These are phyloP conservation scores for Pseudohyphozyma bogoriensis DNA, from an alignment of 768 basidiomycete genomes.

Conservation along the genomic window DNA sequence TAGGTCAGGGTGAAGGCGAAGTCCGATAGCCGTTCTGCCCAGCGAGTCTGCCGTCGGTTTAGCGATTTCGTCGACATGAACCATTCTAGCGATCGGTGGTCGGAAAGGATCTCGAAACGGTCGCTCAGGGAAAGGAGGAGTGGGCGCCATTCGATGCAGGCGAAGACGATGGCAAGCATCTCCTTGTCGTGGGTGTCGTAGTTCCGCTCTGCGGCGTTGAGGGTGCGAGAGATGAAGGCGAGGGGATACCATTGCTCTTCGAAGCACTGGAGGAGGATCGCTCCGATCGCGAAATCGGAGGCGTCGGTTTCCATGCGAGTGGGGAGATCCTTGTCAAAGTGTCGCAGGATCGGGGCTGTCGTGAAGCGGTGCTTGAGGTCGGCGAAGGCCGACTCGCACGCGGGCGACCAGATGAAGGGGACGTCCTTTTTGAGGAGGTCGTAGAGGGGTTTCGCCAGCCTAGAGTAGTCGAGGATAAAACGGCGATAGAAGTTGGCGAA, in stretches of 20 bases:
- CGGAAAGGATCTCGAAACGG: constrained; percentile 34
- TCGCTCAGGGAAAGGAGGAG: constrained; percentile 36
- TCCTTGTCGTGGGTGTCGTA: constrained; percentile 50
- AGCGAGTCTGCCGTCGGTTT: constrained; percentile 43
- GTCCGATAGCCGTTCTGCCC: constrained; percentile 35
- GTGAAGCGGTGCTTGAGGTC: neutral
- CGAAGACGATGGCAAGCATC: constrained; percentile 44
- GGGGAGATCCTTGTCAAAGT: neutral
- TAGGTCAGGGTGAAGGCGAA: constrained; percentile 39
- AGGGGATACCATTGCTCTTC: constrained; percentile 33
- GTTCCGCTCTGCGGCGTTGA: constrained; percentile 41
- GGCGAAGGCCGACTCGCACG: neutral
- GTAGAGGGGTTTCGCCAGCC: constrained; percentile 34
- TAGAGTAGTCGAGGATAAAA: constrained; percentile 41
- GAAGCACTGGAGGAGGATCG: constrained; percentile 1
- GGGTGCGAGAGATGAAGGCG: constrained; percentile 36
- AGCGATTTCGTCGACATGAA: constrained; percentile 42
- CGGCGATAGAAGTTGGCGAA: constrained; percentile 45
- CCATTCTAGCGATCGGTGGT: constrained; percentile 25
- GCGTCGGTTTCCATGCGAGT: neutral
- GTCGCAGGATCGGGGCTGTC: constrained; percentile 3
- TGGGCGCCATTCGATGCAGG: constrained; percentile 37
- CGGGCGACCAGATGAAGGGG: neutral
- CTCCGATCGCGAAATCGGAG: neutral
- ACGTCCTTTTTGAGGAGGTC: constrained; percentile 28